phyloP scores from a whole-genome alignment of 1,284 basidiomycete genomes.

The Inonotus hispidus region DNA sequence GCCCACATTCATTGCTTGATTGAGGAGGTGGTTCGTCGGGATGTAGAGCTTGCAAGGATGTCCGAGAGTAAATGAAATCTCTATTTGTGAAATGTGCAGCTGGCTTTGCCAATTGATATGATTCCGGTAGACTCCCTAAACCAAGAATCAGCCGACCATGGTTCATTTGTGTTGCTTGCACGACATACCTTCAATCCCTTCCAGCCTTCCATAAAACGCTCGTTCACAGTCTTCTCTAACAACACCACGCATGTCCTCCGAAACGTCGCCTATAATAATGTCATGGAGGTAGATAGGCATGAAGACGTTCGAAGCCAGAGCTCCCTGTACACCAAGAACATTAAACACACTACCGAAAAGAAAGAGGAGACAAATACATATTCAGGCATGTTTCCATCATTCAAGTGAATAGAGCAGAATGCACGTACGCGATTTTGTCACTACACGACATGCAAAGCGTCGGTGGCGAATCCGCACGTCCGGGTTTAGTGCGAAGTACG shows the following conservation, averaged over 20 bases:
- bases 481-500: slow-evolving; percentile 85
- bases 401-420: neutral
- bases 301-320: slow-evolving; percentile 54
- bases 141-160: neutral
- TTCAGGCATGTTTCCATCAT: neutral
- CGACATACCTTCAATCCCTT: slow-evolving; percentile 31
- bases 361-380: neutral
- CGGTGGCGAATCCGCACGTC: slow-evolving; percentile 76
- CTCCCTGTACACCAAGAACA: slow-evolving; percentile 81
- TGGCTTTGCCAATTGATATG: slow-evolving; percentile 46
- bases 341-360: slow-evolving; percentile 52
- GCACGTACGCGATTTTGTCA: slow-evolving; percentile 71
- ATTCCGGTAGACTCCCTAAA: slow-evolving; percentile 35
- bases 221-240: slow-evolving; percentile 55
- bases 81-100: slow-evolving; percentile 50
- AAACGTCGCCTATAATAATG: slow-evolving; percentile 62
- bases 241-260: slow-evolving; percentile 31
- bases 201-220: slow-evolving; percentile 50
- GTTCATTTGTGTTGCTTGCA: too few relatives aligned
- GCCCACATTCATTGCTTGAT: slow-evolving; percentile 65
- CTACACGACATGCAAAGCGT: slow-evolving; percentile 85
- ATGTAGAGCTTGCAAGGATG: slow-evolving; percentile 28
- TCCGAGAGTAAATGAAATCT: slow-evolving; percentile 56
- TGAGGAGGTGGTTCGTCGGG: slow-evolving; percentile 25
- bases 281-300: slow-evolving; percentile 57